Evolutionary conservation across 352 stramenopile genomes (phyloP).

Genomic region (Aphanomyces cochlioides): DNA sequence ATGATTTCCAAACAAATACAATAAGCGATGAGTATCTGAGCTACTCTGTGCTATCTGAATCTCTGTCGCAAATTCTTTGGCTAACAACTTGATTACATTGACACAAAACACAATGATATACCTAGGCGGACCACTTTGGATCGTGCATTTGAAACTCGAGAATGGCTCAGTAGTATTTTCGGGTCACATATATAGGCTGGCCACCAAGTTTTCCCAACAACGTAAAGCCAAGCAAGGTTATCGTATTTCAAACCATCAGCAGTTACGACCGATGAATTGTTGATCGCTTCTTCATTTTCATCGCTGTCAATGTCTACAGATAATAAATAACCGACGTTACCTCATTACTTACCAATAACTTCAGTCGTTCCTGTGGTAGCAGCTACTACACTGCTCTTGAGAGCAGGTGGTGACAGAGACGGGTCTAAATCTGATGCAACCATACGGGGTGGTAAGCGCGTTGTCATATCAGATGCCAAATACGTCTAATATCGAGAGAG

Average conservation of each 20-base stretch:
- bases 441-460: slow-evolving; percentile 1
- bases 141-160: too few species aligned
- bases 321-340: too few species aligned
- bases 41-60: background rate
- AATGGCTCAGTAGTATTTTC: background rate
- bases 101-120: too few species aligned
- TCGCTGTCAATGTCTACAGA: background rate
- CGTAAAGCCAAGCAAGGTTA: background rate
- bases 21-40: background rate
- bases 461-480: background rate
- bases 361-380: too few species aligned
- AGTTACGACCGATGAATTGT: background rate
- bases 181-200: slow-evolving; percentile 11
- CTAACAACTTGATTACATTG: too few species aligned
- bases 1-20: background rate
- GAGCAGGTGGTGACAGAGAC: background rate
- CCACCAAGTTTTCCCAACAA: slow-evolving; percentile 16
- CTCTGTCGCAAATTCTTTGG: too few species aligned
- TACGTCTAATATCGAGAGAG: background rate
- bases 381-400: too few species aligned
- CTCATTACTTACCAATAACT: too few species aligned
- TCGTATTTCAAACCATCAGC: background rate
- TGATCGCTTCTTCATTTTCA: background rate
- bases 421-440: slow-evolving; percentile 14
- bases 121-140: too few species aligned